A percentile compares a stretch with the other conserved stretches of the same genome.
These are phyloP conservation scores for Solanum habrochaites DNA, from an alignment of 257 asterid genomes.

Conservation along the genomic window DNA sequence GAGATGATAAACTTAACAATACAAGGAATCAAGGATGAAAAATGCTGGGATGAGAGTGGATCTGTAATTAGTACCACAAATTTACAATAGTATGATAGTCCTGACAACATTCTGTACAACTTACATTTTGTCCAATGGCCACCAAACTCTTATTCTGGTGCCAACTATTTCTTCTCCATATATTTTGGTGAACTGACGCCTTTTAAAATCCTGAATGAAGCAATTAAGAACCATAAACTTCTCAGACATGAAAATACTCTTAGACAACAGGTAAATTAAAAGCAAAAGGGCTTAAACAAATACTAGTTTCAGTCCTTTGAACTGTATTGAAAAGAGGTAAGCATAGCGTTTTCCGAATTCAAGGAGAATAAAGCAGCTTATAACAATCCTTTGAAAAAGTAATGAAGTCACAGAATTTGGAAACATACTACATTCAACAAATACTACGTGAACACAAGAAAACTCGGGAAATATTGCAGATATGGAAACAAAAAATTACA, in stretches of 20 bases:
- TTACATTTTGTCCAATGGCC: constrained; percentile 37
- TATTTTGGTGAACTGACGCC: constrained; percentile 2
- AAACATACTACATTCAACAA: not conserved
- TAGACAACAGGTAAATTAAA: not conserved
- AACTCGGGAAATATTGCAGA: not conserved
- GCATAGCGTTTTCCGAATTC: not conserved
- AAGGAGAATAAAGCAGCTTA: not conserved
- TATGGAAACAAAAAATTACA: not conserved
- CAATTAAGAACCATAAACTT: not conserved
- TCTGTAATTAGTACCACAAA: not conserved
- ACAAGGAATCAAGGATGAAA: not conserved
- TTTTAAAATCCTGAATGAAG: constrained; percentile 20
- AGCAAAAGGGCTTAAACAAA: not conserved
- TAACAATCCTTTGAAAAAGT: not conserved
- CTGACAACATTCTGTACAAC: constrained; percentile 7
- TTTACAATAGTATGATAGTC: not conserved
- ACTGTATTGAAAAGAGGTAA: not conserved
- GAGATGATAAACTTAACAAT: not conserved
- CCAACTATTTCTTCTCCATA: constrained; percentile 42
- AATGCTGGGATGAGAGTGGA: not conserved
- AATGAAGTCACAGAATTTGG: not conserved
- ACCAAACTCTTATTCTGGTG: constrained; percentile 37
- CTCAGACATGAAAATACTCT: not conserved
- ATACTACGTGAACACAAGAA: not conserved
- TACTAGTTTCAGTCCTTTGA: not conserved